A percentile compares a stretch with the other conserved stretches of the same genome.
These are phyloP conservation scores for Lantana camara DNA, from an alignment of 257 asterid species.

Conservation along the genomic window DNA sequence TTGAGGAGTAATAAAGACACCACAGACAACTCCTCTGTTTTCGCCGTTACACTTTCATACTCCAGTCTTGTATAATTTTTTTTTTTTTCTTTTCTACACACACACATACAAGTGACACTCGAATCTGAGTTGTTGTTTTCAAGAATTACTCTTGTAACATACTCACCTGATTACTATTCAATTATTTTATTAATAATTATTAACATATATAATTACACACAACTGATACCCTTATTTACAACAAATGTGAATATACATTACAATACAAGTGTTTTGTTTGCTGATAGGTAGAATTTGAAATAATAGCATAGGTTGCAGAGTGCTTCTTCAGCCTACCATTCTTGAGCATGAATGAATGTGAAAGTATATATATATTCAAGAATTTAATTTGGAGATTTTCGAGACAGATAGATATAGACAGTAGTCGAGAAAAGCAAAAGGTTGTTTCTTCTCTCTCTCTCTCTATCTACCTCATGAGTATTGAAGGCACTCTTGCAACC, in stretches of 20 bases:
- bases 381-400: slow-evolving; percentile 20
- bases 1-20: slow-evolving; percentile 20
- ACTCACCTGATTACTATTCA: too few relatives aligned
- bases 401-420: slow-evolving; percentile 24
- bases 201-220: too few relatives aligned
- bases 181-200: too few relatives aligned
- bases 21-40: slow-evolving; percentile 30
- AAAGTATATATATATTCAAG: slow-evolving; percentile 1
- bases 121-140: too few relatives aligned
- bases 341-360: not conserved
- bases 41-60: slow-evolving; percentile 18
- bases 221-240: too few relatives aligned
- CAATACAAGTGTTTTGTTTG: too few relatives aligned
- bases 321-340: not conserved
- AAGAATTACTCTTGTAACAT: too few relatives aligned
- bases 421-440: slow-evolving; percentile 32
- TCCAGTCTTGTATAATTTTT: not conserved
- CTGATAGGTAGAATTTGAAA: too few relatives aligned
- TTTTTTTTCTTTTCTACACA: too few relatives aligned
- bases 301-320: not conserved
- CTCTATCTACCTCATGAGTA: slow-evolving; percentile 19
- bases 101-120: too few relatives aligned
- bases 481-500: slow-evolving; percentile 43
- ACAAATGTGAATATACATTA: too few relatives aligned
- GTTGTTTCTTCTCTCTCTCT: slow-evolving; percentile 13